Percentiles rank a stretch among this genome's conserved stretches.
Evolutionary conservation across 768 basidiomycete genomes (phyloP).

Genomic region (Pisolithus marmoratus): DNA sequence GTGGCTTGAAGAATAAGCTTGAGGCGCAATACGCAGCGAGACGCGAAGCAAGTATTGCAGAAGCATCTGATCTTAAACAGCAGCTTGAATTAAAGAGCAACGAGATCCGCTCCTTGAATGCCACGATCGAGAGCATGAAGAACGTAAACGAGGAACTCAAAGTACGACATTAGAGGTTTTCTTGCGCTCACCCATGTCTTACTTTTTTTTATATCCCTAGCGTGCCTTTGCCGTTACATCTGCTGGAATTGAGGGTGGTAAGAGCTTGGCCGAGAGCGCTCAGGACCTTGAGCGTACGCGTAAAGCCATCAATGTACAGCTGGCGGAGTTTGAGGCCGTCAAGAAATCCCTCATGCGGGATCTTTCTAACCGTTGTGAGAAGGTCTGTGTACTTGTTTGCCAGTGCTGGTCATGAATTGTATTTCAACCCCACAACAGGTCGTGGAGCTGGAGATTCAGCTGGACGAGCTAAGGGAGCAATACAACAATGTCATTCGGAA

Average conservation of each 20-base stretch:
- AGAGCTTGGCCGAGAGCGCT: constrained; percentile 93
- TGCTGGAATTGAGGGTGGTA: constrained; percentile 94
- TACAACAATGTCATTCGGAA: constrained; percentile 98
- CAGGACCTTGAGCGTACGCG: constrained; percentile 95
- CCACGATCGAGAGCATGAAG: constrained; percentile 87
- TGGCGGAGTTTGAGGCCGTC: constrained; percentile 96
- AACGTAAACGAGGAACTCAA: constrained; percentile 97
- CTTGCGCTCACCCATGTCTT: constrained; percentile 4
- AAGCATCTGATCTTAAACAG: constrained; percentile 81
- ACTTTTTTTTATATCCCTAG: constrained; percentile 40
- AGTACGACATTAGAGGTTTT: constrained; percentile 40
- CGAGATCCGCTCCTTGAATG: constrained; percentile 80
- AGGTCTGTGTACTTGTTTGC: constrained; percentile 45
- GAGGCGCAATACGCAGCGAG: constrained; percentile 92
- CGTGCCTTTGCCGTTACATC: constrained; percentile 96
- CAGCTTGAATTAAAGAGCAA: constrained; percentile 81
- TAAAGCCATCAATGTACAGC: constrained; percentile 95
- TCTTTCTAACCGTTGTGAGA: constrained; percentile 98
- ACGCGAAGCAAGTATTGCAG: constrained; percentile 82
- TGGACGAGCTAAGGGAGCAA: constrained; percentile 98
- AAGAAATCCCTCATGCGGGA: constrained; percentile 99
- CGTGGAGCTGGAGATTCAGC: constrained; percentile 96
- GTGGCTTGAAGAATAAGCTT: constrained; percentile 66
- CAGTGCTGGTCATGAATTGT: constrained; percentile 7
- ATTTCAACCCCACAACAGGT: constrained; percentile 51